Base-by-base conservation (phyloP, 2,329 filamentous ascomycete species). In the Ophiocordyceps camponoti-saundersi region DNA sequence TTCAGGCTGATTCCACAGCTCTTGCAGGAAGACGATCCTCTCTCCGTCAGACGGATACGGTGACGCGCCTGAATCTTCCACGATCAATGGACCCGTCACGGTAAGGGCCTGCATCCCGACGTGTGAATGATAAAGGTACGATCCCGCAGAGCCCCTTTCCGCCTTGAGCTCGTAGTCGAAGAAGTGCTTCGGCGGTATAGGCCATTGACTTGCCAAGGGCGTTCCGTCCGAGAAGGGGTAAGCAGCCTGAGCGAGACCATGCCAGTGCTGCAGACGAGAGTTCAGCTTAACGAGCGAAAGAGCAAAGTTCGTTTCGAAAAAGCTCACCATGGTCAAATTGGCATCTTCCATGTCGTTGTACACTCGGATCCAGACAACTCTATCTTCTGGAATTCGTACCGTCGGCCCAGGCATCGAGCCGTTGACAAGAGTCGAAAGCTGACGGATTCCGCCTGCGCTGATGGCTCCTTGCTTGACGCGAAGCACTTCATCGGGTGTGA, bases 81-180 rank as follows among this genome's bases (percentile, higher is more conserved):
- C 69, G 43, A 80, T 73, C 32, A 84, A 54, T 0, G 72, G 61
- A 0, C 44, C 29, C 6, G 44, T 39, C 2, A n/a, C 44, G 30
- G 44, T 45, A 11, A 22, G 7, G 22, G 50, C 72, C 55, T 83
- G 78, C 48, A 82, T 74, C 0, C 70, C 77, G 16, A 82, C 67
- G 50, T 83, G 80, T 0, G 78, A 81, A 55, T 83, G 79, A 54
- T 82, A 83, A 56, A 79, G 82, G 55, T 81, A 83, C 0, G 77
- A 77, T 5, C 79, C 80, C 0, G 75, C 71, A 47, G 76, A 70
- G 6, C 69, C 71, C 1, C 57, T 42, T 3, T 71, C 59, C 0
- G 75, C 70, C 16, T 67, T 66, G 3, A 83, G 61, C 54, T 83
- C 77, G 55, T 83, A 83, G 61, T 83, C 80, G 57, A 83, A 83